Evolutionary conservation across 768 basidiomycete species (phyloP).

Genomic region (Piloderma croceum): DNA sequence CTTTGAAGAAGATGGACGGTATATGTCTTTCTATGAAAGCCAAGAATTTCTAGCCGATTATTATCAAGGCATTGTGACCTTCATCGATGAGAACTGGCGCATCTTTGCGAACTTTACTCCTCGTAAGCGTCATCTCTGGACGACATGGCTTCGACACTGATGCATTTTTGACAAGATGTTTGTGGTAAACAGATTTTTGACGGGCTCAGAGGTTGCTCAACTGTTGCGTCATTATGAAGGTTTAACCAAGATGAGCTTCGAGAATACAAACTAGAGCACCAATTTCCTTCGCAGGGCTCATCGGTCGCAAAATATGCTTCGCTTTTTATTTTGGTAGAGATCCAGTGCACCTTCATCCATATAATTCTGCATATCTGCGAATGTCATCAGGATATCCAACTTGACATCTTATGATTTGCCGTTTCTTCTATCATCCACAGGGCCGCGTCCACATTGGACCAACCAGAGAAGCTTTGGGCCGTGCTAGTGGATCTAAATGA

Average conservation of each 20-base stretch:
- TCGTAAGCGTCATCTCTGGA: conserved; percentile 36
- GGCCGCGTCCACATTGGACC: no score
- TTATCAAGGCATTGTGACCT: conserved; percentile 44
- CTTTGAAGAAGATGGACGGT: neutral
- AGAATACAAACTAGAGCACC: no score
- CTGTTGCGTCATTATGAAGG: conserved; percentile 51
- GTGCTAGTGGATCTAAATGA: no score
- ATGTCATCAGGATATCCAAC: no score
- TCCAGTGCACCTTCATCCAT: no score
- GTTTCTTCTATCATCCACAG: no score
- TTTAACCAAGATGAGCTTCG: conserved; percentile 42
- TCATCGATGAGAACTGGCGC: conserved; percentile 56
- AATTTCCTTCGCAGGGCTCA: no score
- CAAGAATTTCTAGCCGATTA: conserved; percentile 52
- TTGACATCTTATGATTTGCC: no score
- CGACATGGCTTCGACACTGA: neutral
- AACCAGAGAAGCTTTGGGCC: no score
- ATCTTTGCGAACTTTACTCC: conserved; percentile 56
- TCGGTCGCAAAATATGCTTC: no score
- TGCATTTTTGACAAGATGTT: conserved; percentile 39
- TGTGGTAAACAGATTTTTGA: conserved; percentile 49
- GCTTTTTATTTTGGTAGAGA: no score
- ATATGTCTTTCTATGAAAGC: conserved; percentile 36
- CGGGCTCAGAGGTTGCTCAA: conserved; percentile 41
- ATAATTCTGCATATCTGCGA: no score